These are phyloP conservation scores for Bjerkandera adusta DNA, from an alignment of 1,284 basidiomycete genomes.

Conservation along the genomic window DNA sequence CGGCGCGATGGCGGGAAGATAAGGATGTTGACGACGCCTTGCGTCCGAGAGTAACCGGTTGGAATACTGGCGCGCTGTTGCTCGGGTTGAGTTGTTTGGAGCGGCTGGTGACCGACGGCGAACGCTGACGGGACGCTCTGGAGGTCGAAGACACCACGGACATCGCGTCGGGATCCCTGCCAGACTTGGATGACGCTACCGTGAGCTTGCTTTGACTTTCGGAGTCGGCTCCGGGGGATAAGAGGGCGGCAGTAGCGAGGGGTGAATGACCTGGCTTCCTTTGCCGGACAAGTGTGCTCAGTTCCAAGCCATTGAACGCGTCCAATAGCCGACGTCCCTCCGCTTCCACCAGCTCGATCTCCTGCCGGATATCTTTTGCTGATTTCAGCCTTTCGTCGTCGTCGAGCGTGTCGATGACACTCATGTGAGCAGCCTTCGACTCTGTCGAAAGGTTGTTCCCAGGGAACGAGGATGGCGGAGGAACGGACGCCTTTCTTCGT, in stretches of 20 bases:
- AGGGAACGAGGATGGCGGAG: constrained; percentile 57
- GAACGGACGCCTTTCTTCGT: constrained; percentile 37
- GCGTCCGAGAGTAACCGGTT: constrained; percentile 22
- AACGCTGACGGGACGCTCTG: constrained; percentile 35
- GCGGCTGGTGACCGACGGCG: constrained; percentile 35
- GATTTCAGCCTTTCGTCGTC: constrained; percentile 52
- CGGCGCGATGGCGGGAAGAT: constrained; percentile 17
- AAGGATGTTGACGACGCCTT: constrained; percentile 14
- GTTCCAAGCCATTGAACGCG: constrained; percentile 72
- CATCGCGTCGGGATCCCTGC: constrained; percentile 39
- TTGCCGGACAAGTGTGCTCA: constrained; percentile 58
- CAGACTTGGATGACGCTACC: constrained; percentile 20
- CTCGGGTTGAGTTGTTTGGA: constrained; percentile 34
- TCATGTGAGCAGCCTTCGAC: constrained; percentile 29
- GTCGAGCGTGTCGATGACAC: constrained; percentile 41
- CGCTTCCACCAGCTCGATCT: constrained; percentile 64
- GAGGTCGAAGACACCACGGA: constrained; percentile 55
- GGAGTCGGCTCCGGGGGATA: constrained; percentile 12
- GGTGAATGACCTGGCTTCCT: constrained; percentile 30
- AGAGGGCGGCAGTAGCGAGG: constrained; percentile 12
- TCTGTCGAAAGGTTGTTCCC: constrained; percentile 29
- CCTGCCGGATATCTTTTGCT: constrained; percentile 57
- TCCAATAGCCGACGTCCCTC: constrained; percentile 67
- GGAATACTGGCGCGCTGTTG: constrained; percentile 21
- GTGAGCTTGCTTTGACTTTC: constrained; percentile 11